phyloP scores from a whole-genome alignment of 2,329 filamentous ascomycete genomes.

The Ophiostoma montium region DNA sequence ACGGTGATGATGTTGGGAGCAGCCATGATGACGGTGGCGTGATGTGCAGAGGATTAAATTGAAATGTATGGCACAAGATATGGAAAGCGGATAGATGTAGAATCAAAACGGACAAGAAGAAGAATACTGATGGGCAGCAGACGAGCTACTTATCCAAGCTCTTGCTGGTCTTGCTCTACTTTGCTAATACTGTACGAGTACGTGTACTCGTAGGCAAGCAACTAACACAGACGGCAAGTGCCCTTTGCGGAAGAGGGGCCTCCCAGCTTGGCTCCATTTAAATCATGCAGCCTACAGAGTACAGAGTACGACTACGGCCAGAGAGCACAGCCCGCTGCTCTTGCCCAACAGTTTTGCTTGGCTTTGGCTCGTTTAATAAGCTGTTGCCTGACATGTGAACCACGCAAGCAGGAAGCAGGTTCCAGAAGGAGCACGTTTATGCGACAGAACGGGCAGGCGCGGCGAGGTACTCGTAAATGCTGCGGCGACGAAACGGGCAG shows the following conservation, averaged over 20 bases:
- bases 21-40: conserved; percentile 10
- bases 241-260: neutral
- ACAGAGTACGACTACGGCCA: no score
- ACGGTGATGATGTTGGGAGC: conserved; percentile 39
- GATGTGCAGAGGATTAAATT: neutral
- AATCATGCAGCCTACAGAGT: neutral
- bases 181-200: neutral
- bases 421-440: neutral
- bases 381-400: neutral
- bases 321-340: neutral
- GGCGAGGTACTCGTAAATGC: no score
- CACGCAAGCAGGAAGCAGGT: neutral
- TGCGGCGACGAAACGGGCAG: neutral
- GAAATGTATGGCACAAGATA: no score
- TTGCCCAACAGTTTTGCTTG: neutral
- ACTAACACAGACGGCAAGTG: neutral
- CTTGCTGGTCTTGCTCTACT: neutral
- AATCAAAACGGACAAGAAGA: neutral
- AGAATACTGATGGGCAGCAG: neutral
- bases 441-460: neutral
- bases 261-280: neutral
- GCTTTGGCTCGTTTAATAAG: no score
- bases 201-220: neutral
- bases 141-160: conserved; percentile 3
- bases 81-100: no score